Conservation (phyloP, 2,329 filamentous ascomycete genomes). For the Fusarium pseudograminearum region DNA sequence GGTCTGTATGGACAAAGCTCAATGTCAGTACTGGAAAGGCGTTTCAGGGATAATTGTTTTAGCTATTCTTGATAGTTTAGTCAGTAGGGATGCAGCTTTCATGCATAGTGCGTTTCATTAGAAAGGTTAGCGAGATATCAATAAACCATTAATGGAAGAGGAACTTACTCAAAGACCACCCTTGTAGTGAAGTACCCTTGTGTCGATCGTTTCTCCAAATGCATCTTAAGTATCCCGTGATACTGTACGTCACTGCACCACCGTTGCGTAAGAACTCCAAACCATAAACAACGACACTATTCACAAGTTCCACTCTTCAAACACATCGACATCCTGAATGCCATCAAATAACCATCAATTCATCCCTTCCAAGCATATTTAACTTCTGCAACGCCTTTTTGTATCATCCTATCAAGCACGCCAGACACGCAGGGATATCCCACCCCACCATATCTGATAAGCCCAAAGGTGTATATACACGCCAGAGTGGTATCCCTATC, state of each 20-base stretch:
- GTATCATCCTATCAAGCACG: background rate
- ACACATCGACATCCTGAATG: background rate
- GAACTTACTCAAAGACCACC: background rate
- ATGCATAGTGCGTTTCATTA: background rate
- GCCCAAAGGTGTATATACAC: conserved; percentile 24
- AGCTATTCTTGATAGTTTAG: background rate
- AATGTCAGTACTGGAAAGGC: conserved; percentile 72
- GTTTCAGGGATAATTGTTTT: conserved; percentile 38
- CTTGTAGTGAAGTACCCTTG: background rate
- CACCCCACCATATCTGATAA: conserved; percentile 28
- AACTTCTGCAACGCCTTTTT: background rate
- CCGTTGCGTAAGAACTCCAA: background rate
- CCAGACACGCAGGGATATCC: conserved; percentile 14
- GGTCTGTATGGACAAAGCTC: conserved; percentile 69
- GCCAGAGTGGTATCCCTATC: conserved; percentile 35
- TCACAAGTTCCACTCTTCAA: background rate
- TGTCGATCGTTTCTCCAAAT: background rate
- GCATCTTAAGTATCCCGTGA: no score
- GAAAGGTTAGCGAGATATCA: no score
- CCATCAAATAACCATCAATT: rapidly evolving
- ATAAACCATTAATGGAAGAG: no score
- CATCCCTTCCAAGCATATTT: rapidly evolving
- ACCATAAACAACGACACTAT: background rate
- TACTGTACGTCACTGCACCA: background rate
- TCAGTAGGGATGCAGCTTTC: background rate